These are phyloP conservation scores for Sequoiadendron giganteum DNA, from an alignment of 75 land plant genomes.

Conservation along the genomic window DNA sequence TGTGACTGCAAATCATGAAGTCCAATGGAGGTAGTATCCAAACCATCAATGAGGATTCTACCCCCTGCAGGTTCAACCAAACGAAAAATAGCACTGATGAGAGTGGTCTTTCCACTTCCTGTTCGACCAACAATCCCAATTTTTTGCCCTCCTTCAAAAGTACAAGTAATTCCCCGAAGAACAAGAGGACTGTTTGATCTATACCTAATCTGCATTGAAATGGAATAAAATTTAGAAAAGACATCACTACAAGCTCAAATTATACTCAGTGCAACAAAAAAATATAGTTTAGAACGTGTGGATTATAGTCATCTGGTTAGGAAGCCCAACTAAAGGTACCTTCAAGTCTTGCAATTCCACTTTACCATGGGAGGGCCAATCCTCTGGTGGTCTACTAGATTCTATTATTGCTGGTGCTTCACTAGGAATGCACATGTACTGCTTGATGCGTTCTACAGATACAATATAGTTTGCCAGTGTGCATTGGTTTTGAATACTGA, in stretches of 20 bases:
- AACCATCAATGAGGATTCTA: slow-evolving; percentile 41
- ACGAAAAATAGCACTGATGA: slow-evolving; percentile 54
- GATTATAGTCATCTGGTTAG: neutral
- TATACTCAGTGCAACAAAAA: neutral
- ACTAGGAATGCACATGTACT: slow-evolving; percentile 35
- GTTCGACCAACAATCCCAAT: slow-evolving; percentile 54
- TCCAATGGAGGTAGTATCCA: slow-evolving; percentile 42
- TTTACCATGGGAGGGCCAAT: slow-evolving; percentile 49
- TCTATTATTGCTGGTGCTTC: slow-evolving; percentile 38
- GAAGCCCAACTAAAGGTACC: slow-evolving; percentile 19
- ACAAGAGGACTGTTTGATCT: slow-evolving; percentile 53
- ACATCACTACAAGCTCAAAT: neutral
- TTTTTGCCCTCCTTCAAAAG: slow-evolving; percentile 57
- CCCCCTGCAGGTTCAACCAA: slow-evolving; percentile 56
- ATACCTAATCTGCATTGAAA: slow-evolving; percentile 54
- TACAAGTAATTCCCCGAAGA: slow-evolving; percentile 67
- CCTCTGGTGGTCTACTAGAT: slow-evolving; percentile 24
- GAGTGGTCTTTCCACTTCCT: slow-evolving; percentile 63
- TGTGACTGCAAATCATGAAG: slow-evolving; percentile 46
- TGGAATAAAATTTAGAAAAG: neutral
- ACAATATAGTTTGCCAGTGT: slow-evolving; percentile 38
- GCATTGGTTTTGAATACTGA: slow-evolving; percentile 36
- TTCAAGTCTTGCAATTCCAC: slow-evolving; percentile 35
- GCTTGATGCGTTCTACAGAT: slow-evolving; percentile 50
- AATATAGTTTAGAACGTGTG: neutral